Conservation (phyloP, 805 yeast species). For the Kazachstania psychrophila region DNA sequence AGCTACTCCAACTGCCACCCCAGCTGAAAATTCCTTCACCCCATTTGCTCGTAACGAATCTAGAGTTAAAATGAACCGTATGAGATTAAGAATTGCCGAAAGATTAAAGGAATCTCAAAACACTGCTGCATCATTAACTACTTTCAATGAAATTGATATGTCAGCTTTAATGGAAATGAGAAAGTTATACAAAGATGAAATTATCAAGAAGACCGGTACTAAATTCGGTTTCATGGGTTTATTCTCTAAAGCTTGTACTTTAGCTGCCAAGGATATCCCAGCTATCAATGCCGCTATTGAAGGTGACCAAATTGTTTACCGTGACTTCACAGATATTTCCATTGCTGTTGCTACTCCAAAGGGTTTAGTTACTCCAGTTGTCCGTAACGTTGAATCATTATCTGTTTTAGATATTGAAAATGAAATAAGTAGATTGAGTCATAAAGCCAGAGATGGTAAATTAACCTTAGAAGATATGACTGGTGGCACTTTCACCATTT, state of each 20-base stretch:
- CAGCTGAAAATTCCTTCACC: slow-evolving; percentile 32
- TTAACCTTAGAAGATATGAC: slow-evolving; percentile 96
- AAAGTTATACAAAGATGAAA: slow-evolving; percentile 92
- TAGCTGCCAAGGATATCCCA: slow-evolving; percentile 92
- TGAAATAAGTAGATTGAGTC: slow-evolving; percentile 73
- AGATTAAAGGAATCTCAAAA: slow-evolving; percentile 98
- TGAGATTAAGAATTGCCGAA: slow-evolving; percentile 98
- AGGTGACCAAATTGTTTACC: slow-evolving; percentile 86
- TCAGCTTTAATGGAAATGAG: slow-evolving; percentile 84
- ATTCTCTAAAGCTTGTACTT: slow-evolving; percentile 83
- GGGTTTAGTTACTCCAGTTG: slow-evolving; percentile 96
- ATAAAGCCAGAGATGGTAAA: slow-evolving; percentile 94
- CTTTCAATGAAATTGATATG: slow-evolving; percentile 98
- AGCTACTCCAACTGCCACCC: slow-evolving; percentile 22
- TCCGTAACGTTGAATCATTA: slow-evolving; percentile 90
- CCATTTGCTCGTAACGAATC: slow-evolving; percentile 76
- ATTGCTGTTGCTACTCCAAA: slow-evolving; percentile 98
- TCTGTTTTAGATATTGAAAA: slow-evolving; percentile 82
- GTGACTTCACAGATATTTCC: slow-evolving; percentile 93
- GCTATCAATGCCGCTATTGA: slow-evolving; percentile 94
- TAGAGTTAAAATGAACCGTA: slow-evolving; percentile 96
- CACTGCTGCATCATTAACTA: slow-evolving; percentile 95
- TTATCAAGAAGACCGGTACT: slow-evolving; percentile 84
- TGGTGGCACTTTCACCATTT: slow-evolving; percentile 98
- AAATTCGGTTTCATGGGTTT: slow-evolving; percentile 99